Conservation (phyloP, 441 rosid genomes). For the Monsonia emarginata region DNA sequence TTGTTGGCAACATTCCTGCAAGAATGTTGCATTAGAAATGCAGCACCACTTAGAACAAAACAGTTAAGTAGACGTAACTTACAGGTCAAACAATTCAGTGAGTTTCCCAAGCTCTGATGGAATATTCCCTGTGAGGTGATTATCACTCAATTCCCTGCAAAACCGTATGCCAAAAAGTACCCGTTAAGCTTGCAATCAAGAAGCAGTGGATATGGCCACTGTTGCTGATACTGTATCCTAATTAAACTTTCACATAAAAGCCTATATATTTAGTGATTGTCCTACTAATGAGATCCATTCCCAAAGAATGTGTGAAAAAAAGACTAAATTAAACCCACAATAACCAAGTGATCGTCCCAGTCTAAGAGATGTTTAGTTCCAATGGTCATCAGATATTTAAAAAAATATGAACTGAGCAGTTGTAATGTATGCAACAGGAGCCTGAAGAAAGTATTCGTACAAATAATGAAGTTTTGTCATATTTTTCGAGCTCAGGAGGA, state of each 20-base stretch:
- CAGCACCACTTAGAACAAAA: not conserved
- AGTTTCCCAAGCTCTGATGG: slow-evolving; percentile 98
- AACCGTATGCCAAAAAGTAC: no score
- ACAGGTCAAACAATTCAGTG: slow-evolving; percentile 83
- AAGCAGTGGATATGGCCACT: not conserved
- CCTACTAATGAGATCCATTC: not conserved
- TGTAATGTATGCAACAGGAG: not conserved
- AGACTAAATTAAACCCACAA: not conserved
- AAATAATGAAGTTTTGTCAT: slow-evolving; percentile 88
- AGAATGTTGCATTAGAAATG: not conserved
- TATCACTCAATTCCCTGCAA: slow-evolving; percentile 71
- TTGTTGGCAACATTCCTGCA: slow-evolving; percentile 88
- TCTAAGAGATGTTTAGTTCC: not conserved
- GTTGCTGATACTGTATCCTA: not conserved
- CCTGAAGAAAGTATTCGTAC: slow-evolving; percentile 30
- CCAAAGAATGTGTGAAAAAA: not conserved
- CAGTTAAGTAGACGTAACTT: slow-evolving; percentile 19
- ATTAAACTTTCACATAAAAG: not conserved
- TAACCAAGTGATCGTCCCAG: not conserved
- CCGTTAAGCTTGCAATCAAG: no score
- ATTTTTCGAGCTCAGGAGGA: slow-evolving; percentile 90
- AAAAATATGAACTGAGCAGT: not conserved
- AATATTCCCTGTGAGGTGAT: slow-evolving; percentile 56
- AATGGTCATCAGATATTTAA: not conserved
- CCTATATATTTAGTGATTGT: not conserved